Percentiles rank a stretch among this genome's conserved stretches.
Conservation (phyloP, 129 eudicot genomes). For the Artemisia tridentata region DNA sequence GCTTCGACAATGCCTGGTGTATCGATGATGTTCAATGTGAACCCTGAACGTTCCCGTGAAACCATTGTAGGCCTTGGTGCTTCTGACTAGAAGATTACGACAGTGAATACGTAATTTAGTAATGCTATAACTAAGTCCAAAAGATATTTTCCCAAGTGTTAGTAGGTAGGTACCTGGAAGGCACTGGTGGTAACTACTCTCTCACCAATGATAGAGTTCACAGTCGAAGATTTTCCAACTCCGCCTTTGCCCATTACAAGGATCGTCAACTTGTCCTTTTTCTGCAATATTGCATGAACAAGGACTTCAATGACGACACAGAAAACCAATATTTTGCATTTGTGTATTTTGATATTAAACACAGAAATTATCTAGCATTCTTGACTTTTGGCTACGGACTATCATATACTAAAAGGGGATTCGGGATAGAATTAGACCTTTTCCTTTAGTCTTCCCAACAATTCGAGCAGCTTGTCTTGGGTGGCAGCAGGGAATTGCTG, state of each 20-base stretch:
- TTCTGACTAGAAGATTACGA: slow-evolving; percentile 54
- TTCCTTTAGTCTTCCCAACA: slow-evolving; percentile 65
- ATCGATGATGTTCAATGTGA: slow-evolving; percentile 72
- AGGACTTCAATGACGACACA: not conserved
- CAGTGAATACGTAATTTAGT: not conserved
- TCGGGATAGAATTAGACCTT: slow-evolving; percentile 46
- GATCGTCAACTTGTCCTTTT: slow-evolving; percentile 64
- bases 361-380: not conserved
- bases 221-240: slow-evolving; percentile 86
- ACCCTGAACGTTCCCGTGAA: slow-evolving; percentile 63
- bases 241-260: slow-evolving; percentile 95
- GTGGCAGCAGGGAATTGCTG: slow-evolving; percentile 89
- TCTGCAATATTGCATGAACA: slow-evolving; percentile 35
- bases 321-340: not conserved
- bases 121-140: not conserved
- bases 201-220: slow-evolving; percentile 81
- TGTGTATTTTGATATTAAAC: not conserved
- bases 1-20: slow-evolving; percentile 93
- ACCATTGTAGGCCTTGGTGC: slow-evolving; percentile 71
- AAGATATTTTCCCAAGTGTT: not conserved
- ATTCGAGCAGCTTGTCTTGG: slow-evolving; percentile 60
- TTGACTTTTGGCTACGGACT: not conserved
- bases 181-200: slow-evolving; percentile 75
- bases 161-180: not conserved
- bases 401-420: not conserved